Conservation (phyloP, 1,284 basidiomycete species). For the Sporisorium sorghi region DNA sequence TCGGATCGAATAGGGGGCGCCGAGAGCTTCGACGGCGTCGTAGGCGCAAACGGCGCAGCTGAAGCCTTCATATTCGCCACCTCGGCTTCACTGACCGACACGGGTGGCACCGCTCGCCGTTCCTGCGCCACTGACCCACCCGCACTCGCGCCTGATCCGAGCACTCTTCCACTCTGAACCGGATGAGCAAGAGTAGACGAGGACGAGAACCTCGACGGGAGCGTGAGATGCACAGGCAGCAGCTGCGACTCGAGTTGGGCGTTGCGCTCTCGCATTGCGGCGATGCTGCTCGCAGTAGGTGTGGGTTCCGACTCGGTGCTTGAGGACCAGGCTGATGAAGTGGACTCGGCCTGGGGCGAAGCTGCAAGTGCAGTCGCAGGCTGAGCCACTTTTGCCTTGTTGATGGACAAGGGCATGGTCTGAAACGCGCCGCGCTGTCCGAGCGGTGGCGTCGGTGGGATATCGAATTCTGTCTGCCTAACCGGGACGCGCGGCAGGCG, state of each 20-base stretch:
- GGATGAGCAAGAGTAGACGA: conserved; percentile 17
- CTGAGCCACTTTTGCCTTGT: conserved; percentile 11
- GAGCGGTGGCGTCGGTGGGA: conserved; percentile 38
- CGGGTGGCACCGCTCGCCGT: background rate
- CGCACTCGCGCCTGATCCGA: background rate
- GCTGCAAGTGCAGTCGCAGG: conserved; percentile 2
- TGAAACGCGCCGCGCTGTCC: conserved; percentile 24
- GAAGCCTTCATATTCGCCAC: conserved; percentile 38
- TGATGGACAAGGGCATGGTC: conserved; percentile 36
- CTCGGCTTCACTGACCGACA: conserved; percentile 12
- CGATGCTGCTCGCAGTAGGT: conserved; percentile 54
- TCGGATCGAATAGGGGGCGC: conserved; percentile 33
- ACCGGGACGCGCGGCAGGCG: background rate
- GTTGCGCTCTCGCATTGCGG: conserved; percentile 34
- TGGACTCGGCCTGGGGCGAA: conserved; percentile 5
- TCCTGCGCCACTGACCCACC: background rate
- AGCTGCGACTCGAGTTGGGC: conserved; percentile 31
- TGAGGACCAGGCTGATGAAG: conserved; percentile 39
- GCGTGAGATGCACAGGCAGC: conserved; percentile 38
- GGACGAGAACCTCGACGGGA: conserved; percentile 28
- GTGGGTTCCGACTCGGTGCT: conserved; percentile 49
- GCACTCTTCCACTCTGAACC: background rate
- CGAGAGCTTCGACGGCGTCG: conserved; percentile 30
- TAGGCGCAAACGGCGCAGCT: conserved; percentile 29
- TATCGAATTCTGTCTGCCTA: conserved; percentile 11